Evolutionary conservation across 2,329 filamentous ascomycete species (phyloP).

Genomic region (Fusarium sp.): DNA sequence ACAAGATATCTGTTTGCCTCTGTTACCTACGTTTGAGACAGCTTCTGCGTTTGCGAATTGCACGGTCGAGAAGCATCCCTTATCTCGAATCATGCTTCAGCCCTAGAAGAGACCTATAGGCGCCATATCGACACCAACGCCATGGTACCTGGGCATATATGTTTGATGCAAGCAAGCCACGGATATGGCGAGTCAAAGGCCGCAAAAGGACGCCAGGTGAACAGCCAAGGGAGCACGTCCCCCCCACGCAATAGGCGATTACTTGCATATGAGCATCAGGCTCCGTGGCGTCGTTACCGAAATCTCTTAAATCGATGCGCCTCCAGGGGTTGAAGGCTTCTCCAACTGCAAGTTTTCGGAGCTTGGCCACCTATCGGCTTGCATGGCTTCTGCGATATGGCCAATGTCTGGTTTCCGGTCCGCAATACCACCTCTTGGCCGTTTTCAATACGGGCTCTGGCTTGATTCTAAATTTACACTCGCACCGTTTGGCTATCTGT

Average conservation of each 20-base stretch:
- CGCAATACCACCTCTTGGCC: slow-evolving; percentile 20
- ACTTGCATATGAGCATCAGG: slow-evolving; percentile 24
- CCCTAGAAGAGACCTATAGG: slow-evolving; percentile 7
- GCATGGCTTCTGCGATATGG: slow-evolving; percentile 20
- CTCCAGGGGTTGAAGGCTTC: slow-evolving; percentile 6
- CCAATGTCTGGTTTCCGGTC: slow-evolving; percentile 8
- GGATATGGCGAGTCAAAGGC: slow-evolving; percentile 1
- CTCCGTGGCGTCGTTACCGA: slow-evolving; percentile 25
- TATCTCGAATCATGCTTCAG: slow-evolving; percentile 10
- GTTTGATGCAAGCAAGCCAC: slow-evolving; percentile 26
- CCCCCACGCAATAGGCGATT: slow-evolving; percentile 14
- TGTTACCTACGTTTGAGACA: slow-evolving; percentile 8
- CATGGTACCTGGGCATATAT: background rate
- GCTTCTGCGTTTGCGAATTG: background rate
- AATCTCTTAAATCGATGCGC: slow-evolving; percentile 20
- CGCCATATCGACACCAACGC: background rate
- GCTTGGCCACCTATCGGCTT: slow-evolving; percentile 24
- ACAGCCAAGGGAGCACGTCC: slow-evolving; percentile 20
- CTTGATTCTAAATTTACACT: slow-evolving; percentile 41
- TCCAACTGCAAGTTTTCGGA: slow-evolving; percentile 25
- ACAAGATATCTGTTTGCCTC: slow-evolving; percentile 21
- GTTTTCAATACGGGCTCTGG: slow-evolving; percentile 32
- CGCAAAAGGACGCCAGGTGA: slow-evolving; percentile 17
- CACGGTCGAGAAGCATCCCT: background rate
- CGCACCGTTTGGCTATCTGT: slow-evolving; percentile 24